These are phyloP conservation scores for Globisporangium recalcitrans DNA, from an alignment of 352 stramenopile genomes.

Conservation along the genomic window DNA sequence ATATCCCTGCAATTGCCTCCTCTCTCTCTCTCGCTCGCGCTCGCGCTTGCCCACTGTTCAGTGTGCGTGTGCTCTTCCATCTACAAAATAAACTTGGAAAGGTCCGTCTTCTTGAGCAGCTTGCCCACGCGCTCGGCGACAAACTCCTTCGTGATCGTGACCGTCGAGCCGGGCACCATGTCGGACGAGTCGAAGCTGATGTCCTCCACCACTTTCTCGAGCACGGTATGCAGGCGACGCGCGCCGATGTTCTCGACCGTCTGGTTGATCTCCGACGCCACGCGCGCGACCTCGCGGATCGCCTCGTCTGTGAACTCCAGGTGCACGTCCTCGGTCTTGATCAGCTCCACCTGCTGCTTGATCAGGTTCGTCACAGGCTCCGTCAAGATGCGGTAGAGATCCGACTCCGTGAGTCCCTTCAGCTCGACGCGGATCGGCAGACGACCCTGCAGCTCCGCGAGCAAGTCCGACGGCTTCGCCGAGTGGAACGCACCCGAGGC, in stretches of 20 bases:
- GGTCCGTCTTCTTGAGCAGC: conserved; percentile 93
- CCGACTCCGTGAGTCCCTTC: conserved; percentile 97
- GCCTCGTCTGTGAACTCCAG: conserved; percentile 96
- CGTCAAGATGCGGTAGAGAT: conserved; percentile 99
- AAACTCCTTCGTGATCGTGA: conserved; percentile 94
- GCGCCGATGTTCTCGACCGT: conserved; percentile 99
- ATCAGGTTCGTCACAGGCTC: conserved; percentile 99
- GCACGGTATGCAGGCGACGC: conserved; percentile 94
- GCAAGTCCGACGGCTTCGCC: conserved; percentile 96
- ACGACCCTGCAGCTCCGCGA: conserved; percentile 97
- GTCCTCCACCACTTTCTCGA: conserved; percentile 99
- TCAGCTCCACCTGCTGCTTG: conserved; percentile 96
- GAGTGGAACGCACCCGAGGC: conserved; percentile 96
- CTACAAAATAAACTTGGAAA: conserved; percentile 99
- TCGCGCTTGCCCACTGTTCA: background rate
- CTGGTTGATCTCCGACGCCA: conserved; percentile 94
- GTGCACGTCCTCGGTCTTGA: conserved; percentile 95
- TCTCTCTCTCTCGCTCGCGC: background rate
- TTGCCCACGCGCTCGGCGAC: conserved; percentile 92
- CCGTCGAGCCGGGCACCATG: conserved; percentile 59
- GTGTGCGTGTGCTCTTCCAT: conserved; percentile 5
- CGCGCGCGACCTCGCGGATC: conserved; percentile 95
- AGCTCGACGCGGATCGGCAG: conserved; percentile 99
- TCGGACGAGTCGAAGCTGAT: conserved; percentile 98
- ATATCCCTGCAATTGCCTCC: too few species aligned